Base-by-base conservation (phyloP, 345 rosid genomes). In the Acer negundo region DNA sequence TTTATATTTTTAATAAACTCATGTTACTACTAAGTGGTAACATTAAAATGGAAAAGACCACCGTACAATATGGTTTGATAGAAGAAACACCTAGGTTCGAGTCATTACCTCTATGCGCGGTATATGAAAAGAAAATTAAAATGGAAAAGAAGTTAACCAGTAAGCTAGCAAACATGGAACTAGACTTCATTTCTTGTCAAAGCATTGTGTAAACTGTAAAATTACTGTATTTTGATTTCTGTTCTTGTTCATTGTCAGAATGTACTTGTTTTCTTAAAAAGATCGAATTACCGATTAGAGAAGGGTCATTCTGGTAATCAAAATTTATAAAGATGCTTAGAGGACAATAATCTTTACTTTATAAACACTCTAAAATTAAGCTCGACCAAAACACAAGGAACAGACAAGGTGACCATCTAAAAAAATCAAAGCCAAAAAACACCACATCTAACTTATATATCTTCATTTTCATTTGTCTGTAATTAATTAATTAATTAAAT, bases 291-390 rank as follows among this genome's bases (percentile, higher is more conserved):
- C 67, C 53, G 75, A 66, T 58, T 6, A 46, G 11, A 2, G 23
- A 62, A 24, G 15, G 63, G 80, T 75, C 65, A 9, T 77, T n/a
- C 61, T 5, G 9, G 55, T 53, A 81, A 81, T 79, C 80, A 79
- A 76, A 55, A 51, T 64, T 62, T 23, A 62, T 47, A 1, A 31
- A 23, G 62, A 63, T 44, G 5, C 19, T 68, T 56, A 64, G 69
- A 2, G 77, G 77, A 75, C 75, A n/a, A 42, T 75, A 20, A 59
- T 10, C 63, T 67, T 90, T 90, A 77, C 90, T 88, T 90, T 72
- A 79, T 69, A 67, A 77, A 31, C 91, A 90, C 91, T 88, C 90
- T 83, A 90, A 85, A 90, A 78, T 83, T 90, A 68, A 85, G 90
- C 84, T 77, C 59, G 84, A 86, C 93, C 89, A 84, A 77, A 80